Evolutionary conservation across 495 filamentous ascomycete genomes (phyloP), one percentile per base, ranked within the genome.

Genomic region (Aspergillus steynii): DNA sequence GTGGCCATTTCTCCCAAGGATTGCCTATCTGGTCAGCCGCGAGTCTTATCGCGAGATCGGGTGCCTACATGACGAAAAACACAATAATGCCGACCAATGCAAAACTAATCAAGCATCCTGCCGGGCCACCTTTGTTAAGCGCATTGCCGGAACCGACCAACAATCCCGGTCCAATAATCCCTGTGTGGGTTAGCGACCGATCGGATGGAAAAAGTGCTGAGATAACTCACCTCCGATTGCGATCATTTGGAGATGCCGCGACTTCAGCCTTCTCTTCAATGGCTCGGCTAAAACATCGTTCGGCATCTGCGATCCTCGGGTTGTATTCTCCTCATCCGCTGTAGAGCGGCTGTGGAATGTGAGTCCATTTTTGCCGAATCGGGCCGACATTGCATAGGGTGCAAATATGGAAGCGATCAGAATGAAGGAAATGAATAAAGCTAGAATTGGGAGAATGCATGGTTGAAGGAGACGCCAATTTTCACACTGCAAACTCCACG

Each of bases 211-310:
- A 15, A 15, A 1, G 74, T 8, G 83, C 66, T 62, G 80, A 83
- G 1, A 83, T 42, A 7, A 45, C 64, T 34, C 15, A 71, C 69
- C 71, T 53, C 86, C 87, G 31, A 90, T 82, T 2, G 87, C 88
- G 75, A 91, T 90, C 86, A 90, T 89, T 67, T 83, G 82, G 28
- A 90, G 64, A 74, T 91, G 88, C 27, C 87, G 76, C 7, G 82
- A 85, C 68, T 89, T 86, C 37, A 90, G 73, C 52, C 85, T 83
- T 25, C 87, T 77, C 61, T 77, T 71, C 56, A 76, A 62, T 50
- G 74, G 74, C 53, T 67, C 69, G 3, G 60, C 60, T 25, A 70
- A 57, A 15, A 68, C 68, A 47, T 76, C 68, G n/a, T 58, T 55
- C 7, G 46, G 28, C 14, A 47, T 49, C 59, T 56, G 61, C 42